phyloP scores from a whole-genome alignment of 164 flowering plant genomes.

The Vitis rupestris region DNA sequence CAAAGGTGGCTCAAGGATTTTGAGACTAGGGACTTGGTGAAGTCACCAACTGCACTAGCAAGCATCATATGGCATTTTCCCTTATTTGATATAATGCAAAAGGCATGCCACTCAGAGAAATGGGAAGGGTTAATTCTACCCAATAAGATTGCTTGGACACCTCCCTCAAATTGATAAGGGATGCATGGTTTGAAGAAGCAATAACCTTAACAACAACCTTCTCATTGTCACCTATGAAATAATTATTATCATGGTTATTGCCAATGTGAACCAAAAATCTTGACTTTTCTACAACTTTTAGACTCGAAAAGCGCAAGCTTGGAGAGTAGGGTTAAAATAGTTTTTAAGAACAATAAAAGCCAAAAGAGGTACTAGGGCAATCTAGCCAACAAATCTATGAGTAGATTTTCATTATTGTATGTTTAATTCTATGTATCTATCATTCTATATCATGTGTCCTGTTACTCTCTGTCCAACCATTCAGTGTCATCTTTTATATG shows the following conservation, averaged over 20 bases:
- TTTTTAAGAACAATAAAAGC: slow-evolving; percentile 35
- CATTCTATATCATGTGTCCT: no score
- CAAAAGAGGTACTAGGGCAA: slow-evolving; percentile 45
- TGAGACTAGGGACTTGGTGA: no score
- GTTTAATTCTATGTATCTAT: no score
- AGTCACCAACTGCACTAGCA: no score
- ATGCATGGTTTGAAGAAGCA: not conserved
- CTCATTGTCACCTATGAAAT: slow-evolving; percentile 27
- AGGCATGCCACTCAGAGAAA: not conserved
- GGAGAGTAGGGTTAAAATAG: not conserved
- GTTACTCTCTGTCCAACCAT: no score
- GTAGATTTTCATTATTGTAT: not conserved
- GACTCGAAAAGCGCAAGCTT: not conserved
- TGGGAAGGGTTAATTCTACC: not conserved
- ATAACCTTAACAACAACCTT: not conserved
- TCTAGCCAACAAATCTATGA: slow-evolving; percentile 58
- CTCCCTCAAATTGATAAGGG: not conserved
- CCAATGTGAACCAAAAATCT: not conserved
- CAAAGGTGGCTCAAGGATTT: no score
- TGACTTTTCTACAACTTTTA: not conserved
- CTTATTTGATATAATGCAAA: not conserved
- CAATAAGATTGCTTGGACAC: not conserved
- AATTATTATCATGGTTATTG: not conserved
- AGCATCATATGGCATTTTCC: no score
- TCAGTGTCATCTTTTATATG: no score